Conservation (phyloP, 164 flowering plant species). For the Paratinospora sagittata region DNA sequence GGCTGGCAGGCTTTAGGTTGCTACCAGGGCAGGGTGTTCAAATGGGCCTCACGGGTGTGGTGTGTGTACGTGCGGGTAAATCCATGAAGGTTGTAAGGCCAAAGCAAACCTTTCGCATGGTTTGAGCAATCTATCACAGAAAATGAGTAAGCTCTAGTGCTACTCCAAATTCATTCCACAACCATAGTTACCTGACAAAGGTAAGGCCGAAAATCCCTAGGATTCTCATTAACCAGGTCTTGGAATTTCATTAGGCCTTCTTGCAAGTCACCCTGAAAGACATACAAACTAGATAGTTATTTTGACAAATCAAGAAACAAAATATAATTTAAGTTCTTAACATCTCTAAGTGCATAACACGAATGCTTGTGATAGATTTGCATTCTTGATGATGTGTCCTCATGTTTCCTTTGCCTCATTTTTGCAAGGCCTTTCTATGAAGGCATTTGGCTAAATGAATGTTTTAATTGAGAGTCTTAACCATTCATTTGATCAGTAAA, state of each 20-base stretch:
- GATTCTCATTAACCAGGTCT: slow-evolving; percentile 65
- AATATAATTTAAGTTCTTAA: background rate
- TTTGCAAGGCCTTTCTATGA: background rate
- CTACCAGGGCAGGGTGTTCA: too few species aligned
- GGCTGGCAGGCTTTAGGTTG: too few species aligned
- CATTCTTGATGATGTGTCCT: background rate
- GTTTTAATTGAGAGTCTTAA: background rate
- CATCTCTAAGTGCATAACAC: too few species aligned
- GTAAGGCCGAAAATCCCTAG: slow-evolving; percentile 92
- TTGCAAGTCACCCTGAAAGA: slow-evolving; percentile 70
- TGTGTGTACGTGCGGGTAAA: too few species aligned
- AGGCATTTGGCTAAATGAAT: background rate
- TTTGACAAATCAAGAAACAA: background rate
- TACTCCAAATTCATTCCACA: background rate
- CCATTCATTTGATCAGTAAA: background rate
- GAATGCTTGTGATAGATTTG: background rate
- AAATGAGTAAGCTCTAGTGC: background rate
- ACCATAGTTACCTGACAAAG: slow-evolving; percentile 66
- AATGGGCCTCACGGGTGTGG: too few species aligned
- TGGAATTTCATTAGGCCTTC: slow-evolving; percentile 58
- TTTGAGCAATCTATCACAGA: too few species aligned
- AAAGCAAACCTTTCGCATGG: too few species aligned
- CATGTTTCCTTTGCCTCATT: background rate
- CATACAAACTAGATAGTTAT: background rate
- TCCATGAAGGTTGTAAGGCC: too few species aligned